phyloP scores from a whole-genome alignment of 2,329 filamentous ascomycete species.

The Apiospora koreana region DNA sequence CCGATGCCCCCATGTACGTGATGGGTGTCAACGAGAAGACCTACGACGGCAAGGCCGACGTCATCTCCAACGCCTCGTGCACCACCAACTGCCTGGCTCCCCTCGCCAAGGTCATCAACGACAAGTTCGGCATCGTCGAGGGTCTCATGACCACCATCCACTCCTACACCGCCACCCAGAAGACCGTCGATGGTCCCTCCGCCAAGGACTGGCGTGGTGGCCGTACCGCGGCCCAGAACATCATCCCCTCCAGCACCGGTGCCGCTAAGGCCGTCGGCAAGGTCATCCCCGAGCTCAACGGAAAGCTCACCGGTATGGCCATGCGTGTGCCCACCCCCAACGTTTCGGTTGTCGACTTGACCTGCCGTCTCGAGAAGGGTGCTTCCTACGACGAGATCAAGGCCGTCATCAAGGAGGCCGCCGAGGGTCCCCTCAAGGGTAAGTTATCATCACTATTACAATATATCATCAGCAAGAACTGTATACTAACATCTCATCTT shows the following conservation, averaged over 20 bases:
- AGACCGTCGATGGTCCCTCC: constrained; percentile 98
- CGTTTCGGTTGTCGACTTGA: constrained; percentile 98
- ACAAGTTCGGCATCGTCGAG: constrained; percentile 97
- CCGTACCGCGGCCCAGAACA: constrained; percentile 98
- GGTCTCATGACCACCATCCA: constrained; percentile 99
- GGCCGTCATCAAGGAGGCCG: constrained; percentile 81
- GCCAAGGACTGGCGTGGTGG: constrained; percentile 99
- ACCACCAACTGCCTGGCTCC: constrained; percentile 99
- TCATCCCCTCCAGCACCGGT: constrained; percentile 98
- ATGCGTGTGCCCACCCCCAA: constrained; percentile 99
- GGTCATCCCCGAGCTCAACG: constrained; percentile 96
- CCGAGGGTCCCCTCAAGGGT: constrained; percentile 86
- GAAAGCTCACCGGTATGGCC: constrained; percentile 99
- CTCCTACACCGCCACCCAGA: constrained; percentile 99
- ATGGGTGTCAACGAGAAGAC: constrained; percentile 97
- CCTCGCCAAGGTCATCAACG: constrained; percentile 98
- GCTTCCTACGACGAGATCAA: constrained; percentile 93
- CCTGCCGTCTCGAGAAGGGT: constrained; percentile 88
- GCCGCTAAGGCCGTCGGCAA: constrained; percentile 99
- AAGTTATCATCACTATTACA: constrained; percentile 32
- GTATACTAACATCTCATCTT: constrained; percentile 16
- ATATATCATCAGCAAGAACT: constrained; percentile 6
- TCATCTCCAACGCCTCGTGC: constrained; percentile 99
- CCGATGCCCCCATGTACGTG: constrained; percentile 99
- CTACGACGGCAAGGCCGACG: constrained; percentile 87